Conservation (phyloP, 2,329 filamentous ascomycete species). For the Piedraia hortae region DNA sequence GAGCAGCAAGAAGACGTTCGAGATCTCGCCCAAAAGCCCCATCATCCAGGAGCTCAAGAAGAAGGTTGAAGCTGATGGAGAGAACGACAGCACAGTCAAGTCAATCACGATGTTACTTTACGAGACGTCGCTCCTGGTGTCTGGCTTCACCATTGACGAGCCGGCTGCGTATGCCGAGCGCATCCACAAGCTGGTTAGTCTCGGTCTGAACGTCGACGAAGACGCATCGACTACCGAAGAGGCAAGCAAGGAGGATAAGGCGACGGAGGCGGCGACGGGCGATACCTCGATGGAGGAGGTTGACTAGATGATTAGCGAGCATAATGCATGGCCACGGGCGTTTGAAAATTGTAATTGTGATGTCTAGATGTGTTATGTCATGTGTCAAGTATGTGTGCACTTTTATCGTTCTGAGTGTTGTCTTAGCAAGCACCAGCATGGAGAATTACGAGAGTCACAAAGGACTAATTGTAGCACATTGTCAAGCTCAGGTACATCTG, state of each 20-base stretch:
- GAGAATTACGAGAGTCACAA: too few relatives aligned
- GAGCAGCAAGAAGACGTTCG: slow-evolving; percentile 99
- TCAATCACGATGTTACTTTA: slow-evolving; percentile 95
- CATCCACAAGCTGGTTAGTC: slow-evolving; percentile 97
- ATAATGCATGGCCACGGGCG: too few relatives aligned
- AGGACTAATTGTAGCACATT: too few relatives aligned
- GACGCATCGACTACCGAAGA: slow-evolving; percentile 43
- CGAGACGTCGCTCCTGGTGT: slow-evolving; percentile 94
- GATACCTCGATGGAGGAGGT: slow-evolving; percentile 99
- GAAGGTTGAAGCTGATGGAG: slow-evolving; percentile 92
- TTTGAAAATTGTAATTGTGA: too few relatives aligned
- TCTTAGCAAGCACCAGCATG: too few relatives aligned
- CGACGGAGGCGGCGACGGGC: slow-evolving; percentile 29
- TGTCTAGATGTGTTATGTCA: too few relatives aligned
- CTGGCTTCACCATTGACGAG: slow-evolving; percentile 98
- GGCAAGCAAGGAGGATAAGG: slow-evolving; percentile 28
- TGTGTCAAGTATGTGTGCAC: too few relatives aligned
- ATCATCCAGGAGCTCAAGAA: slow-evolving; percentile 99
- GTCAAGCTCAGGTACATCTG: too few relatives aligned
- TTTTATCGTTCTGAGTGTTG: too few relatives aligned
- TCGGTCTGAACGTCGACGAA: slow-evolving; percentile 93
- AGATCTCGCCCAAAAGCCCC: slow-evolving; percentile 95
- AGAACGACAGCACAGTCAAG: slow-evolving; percentile 98
- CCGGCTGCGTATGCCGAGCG: slow-evolving; percentile 92
- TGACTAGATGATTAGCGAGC: slow-evolving; percentile 42